These are phyloP conservation scores for Tulasnella sp. DNA, from an alignment of 768 basidiomycete species.

Conservation along the genomic window DNA sequence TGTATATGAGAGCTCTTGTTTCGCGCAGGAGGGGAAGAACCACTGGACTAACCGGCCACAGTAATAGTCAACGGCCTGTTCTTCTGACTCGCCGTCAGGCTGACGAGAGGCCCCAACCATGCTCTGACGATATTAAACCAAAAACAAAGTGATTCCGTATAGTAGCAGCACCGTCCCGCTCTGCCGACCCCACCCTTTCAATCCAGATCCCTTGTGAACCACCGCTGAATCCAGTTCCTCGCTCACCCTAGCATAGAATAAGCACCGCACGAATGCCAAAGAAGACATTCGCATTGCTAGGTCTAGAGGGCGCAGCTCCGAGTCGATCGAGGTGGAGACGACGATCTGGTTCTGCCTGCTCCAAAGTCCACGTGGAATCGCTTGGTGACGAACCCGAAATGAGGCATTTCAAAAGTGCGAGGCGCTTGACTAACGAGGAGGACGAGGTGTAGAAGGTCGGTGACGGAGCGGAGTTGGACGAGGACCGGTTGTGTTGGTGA, in stretches of 20 bases:
- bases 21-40: no score
- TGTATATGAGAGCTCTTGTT: no score
- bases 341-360: not conserved
- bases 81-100: no score
- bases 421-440: constrained; percentile 32
- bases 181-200: not conserved
- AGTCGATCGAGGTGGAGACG: constrained; percentile 25
- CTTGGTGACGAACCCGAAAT: constrained; percentile 7
- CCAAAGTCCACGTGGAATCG: constrained; percentile 21
- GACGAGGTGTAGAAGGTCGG: not conserved
- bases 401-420: not conserved
- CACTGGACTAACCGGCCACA: no score
- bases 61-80: no score
- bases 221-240: constrained; percentile 74
- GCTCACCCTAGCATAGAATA: constrained; percentile 66
- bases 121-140: no score
- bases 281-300: constrained; percentile 87
- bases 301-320: constrained; percentile 74
- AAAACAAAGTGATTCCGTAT: no score
- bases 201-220: constrained; percentile 47
- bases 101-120: no score
- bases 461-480: not conserved
- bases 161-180: no score
- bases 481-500: not conserved
- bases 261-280: constrained; percentile 84